phyloP scores from a whole-genome alignment of 2,329 filamentous ascomycete species.

The Trichoderma sp. region DNA sequence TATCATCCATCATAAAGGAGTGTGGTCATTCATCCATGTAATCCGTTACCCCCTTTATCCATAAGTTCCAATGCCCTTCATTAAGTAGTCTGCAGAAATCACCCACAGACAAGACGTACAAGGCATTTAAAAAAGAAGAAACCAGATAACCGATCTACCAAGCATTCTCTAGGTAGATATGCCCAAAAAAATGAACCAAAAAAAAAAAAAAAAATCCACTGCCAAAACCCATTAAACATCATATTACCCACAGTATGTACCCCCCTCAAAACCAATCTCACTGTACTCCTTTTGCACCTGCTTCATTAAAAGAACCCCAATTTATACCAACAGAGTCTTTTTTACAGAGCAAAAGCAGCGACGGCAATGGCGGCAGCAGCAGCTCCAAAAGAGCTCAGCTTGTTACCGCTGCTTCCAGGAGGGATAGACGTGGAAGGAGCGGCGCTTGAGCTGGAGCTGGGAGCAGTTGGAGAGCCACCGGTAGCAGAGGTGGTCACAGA shows the following conservation, averaged over 20 bases:
- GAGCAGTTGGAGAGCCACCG: not conserved
- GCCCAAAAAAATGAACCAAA: no score
- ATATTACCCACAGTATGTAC: not conserved
- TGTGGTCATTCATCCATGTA: conserved; percentile 1
- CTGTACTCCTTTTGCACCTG: not conserved
- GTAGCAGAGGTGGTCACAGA: conserved; percentile 14
- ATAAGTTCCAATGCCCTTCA: not conserved
- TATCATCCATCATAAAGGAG: conserved; percentile 7
- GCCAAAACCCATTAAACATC: not conserved
- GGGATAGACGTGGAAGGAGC: conserved; percentile 16
- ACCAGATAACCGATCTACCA: not conserved
- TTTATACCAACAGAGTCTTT: not conserved
- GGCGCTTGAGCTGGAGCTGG: conserved; percentile 23
- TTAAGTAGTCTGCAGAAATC: not conserved
- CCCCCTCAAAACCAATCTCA: not conserved
- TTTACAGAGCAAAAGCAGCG: conserved; percentile 32
- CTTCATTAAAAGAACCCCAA: not conserved
- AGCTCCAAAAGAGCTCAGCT: conserved; percentile 33
- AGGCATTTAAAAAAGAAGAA: not conserved
- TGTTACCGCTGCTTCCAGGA: conserved; percentile 21
- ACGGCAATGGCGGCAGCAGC: conserved; percentile 31
- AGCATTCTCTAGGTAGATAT: not conserved
- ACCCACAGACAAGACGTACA: not conserved
- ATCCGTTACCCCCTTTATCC: not conserved
- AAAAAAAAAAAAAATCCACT: no score